Evolutionary conservation across 345 rosid genomes (phyloP).

Genomic region (Eucalyptus erythrocorys): DNA sequence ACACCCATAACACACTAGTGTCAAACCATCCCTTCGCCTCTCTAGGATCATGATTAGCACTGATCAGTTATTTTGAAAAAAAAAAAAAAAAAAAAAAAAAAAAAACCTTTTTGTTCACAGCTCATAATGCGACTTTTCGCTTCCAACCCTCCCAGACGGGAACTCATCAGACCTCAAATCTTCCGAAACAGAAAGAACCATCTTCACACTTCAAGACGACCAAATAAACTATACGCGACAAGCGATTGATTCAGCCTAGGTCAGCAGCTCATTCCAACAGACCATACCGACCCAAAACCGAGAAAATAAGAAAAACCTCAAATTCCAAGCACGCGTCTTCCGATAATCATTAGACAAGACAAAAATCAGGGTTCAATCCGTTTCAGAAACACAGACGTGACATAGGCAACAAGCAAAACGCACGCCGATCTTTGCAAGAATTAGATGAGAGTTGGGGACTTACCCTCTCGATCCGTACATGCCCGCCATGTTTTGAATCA

Average conservation of each 20-base stretch:
- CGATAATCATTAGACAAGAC: not conserved
- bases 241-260: not conserved
- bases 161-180: not conserved
- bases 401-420: not conserved
- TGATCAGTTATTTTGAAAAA: not conserved
- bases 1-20: not conserved
- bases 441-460: not conserved
- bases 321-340: not conserved
- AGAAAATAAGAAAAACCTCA: not conserved
- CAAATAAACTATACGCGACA: not conserved
- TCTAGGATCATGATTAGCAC: not conserved
- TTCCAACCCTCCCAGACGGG: not conserved
- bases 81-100: too few relatives aligned
- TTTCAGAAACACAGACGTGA: not conserved
- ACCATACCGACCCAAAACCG: not conserved
- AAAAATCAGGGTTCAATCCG: not conserved
- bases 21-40: not conserved
- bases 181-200: not conserved
- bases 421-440: not conserved
- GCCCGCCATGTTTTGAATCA: not conserved
- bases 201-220: not conserved
- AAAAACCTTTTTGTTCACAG: not conserved
- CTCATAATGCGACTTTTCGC: not conserved
- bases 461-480: constrained; percentile 55
- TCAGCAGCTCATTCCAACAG: not conserved